A percentile compares a stretch with the other conserved stretches of the same genome.
These are phyloP conservation scores for Prototheca wickerhamii DNA, from an alignment of 163 green algal genomes.

Conservation along the genomic window DNA sequence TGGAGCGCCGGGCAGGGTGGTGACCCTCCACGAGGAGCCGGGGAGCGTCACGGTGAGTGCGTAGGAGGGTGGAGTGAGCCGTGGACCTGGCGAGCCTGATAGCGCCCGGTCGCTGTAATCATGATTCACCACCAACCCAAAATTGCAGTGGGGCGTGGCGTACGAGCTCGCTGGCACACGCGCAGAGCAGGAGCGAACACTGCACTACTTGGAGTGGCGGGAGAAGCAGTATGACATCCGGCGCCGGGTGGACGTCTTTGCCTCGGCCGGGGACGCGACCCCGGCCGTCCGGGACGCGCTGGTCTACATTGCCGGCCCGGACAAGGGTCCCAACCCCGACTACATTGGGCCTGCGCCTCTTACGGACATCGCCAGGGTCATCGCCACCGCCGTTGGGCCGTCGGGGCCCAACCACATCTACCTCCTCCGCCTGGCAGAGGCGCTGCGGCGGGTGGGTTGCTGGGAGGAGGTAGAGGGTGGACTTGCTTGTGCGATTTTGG, in stretches of 20 bases:
- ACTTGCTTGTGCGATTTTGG: background rate
- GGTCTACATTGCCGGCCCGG: slow-evolving; percentile 29
- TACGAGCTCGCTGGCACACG: slow-evolving; percentile 42
- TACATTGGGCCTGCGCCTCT: slow-evolving; percentile 48
- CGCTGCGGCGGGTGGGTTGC: slow-evolving; percentile 33
- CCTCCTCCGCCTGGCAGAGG: slow-evolving; percentile 45
- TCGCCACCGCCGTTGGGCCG: slow-evolving; percentile 46
- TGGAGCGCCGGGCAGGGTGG: slow-evolving; percentile 38
- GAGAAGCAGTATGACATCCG: slow-evolving; percentile 78
- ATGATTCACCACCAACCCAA: too few relatives aligned
- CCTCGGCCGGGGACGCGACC: background rate
- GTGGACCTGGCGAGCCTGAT: too few relatives aligned
- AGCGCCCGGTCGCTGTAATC: too few relatives aligned
- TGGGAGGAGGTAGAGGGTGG: background rate
- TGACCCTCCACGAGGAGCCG: slow-evolving; percentile 37
- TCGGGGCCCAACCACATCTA: slow-evolving; percentile 66
- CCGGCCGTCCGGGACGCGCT: slow-evolving; percentile 11
- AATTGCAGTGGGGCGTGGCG: slow-evolving; percentile 55
- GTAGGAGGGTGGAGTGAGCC: background rate
- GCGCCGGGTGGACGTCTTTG: slow-evolving; percentile 44
- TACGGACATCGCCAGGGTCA: slow-evolving; percentile 48
- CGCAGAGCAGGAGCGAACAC: slow-evolving; percentile 43
- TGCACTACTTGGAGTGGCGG: slow-evolving; percentile 57
- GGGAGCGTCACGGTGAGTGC: slow-evolving; percentile 25
- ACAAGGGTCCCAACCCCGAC: slow-evolving; percentile 42